A percentile compares a stretch with the other conserved stretches of the same genome.
phyloP scores from a whole-genome alignment of 2,329 filamentous ascomycete species.

The Thyridium curvatum region DNA sequence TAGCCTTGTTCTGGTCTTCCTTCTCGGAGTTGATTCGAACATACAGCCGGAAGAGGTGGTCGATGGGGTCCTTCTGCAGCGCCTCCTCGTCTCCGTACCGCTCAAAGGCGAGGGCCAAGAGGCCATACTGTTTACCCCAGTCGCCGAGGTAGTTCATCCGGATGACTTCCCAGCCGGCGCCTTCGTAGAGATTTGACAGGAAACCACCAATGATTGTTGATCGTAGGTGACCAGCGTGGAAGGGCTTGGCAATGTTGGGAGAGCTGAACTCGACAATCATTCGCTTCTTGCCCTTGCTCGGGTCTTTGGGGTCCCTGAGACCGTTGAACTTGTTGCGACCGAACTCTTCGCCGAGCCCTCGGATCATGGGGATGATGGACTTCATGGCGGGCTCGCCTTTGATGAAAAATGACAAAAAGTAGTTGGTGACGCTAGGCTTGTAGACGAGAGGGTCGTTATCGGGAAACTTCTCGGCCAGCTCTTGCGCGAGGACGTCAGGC shows the following conservation, averaged over 20 bases:
- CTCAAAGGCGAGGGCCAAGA: conserved; percentile 69
- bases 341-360: conserved; percentile 53
- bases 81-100: conserved; percentile 69
- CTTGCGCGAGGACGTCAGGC: conserved; percentile 52
- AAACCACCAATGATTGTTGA: conserved; percentile 78
- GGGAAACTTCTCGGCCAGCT: conserved; percentile 65
- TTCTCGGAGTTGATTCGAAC: conserved; percentile 69
- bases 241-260: conserved; percentile 81
- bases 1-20: conserved; percentile 58
- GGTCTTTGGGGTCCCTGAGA: conserved; percentile 55
- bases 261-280: conserved; percentile 77
- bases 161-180: conserved; percentile 65
- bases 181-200: conserved; percentile 64
- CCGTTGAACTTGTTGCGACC: conserved; percentile 58
- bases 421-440: conserved; percentile 59
- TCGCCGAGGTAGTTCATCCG: conserved; percentile 75
- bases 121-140: conserved; percentile 73
- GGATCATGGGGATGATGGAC: conserved; percentile 64
- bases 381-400: conserved; percentile 59
- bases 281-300: conserved; percentile 55
- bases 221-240: conserved; percentile 71
- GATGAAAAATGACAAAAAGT: conserved; percentile 77
- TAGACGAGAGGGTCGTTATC: conserved; percentile 63
- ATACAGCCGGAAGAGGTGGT: conserved; percentile 77
- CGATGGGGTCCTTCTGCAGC: conserved; percentile 67